Percentiles rank a stretch among this genome's conserved stretches.
Evolutionary conservation across 441 rosid species (phyloP).

Genomic region (Adansonia rubrostipa): DNA sequence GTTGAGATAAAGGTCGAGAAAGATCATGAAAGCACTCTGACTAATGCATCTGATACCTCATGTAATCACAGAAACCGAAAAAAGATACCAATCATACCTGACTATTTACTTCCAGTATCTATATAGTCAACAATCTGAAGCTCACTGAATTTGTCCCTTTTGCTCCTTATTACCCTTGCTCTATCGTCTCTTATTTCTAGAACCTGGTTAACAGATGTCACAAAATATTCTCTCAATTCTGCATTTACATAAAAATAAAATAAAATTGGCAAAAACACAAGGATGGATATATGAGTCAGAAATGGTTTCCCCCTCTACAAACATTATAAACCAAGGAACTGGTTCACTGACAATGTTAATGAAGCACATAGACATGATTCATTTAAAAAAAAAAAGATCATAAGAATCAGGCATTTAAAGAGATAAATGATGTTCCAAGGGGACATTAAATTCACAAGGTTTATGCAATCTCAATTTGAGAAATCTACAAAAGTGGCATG

Average conservation of each 20-base stretch:
- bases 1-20: too few species aligned
- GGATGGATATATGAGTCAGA: background rate
- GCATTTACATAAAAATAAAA: background rate
- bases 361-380: background rate
- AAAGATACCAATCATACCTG: conserved; percentile 22
- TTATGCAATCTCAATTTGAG: conserved; percentile 6
- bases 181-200: conserved; percentile 71
- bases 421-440: background rate
- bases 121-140: conserved; percentile 60
- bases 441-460: background rate
- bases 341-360: background rate
- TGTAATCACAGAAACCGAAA: background rate
- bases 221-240: background rate
- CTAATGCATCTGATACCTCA: background rate
- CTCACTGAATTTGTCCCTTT: conserved; percentile 47
- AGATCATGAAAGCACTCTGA: background rate
- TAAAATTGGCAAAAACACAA: background rate
- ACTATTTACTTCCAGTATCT: conserved; percentile 25
- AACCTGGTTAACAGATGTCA: conserved; percentile 50
- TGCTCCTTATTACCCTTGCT: conserved; percentile 73
- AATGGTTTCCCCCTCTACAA: background rate
- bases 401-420: background rate
- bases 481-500: background rate
- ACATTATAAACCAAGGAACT: background rate
- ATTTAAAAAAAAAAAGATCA: background rate